Base-by-base conservation (phyloP, 805 yeast genomes). In the Lipomyces kockii region DNA sequence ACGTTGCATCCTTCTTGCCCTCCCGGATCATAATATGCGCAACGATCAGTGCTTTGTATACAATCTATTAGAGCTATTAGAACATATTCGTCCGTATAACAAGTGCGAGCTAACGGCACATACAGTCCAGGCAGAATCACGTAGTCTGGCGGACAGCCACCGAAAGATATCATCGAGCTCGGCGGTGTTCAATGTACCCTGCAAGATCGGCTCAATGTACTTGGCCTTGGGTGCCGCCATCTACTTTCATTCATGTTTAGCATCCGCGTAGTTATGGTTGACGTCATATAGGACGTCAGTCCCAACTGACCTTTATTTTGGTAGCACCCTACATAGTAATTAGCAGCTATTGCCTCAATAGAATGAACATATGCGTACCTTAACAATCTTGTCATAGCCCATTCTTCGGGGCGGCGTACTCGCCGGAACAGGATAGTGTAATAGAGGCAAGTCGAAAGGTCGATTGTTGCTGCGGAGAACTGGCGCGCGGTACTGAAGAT, bases 201-300 rank as follows among this genome's bases (percentile, higher is more conserved):
- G 83, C 39, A 95, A 82, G 62, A 95, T 91, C 0, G 98, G 98
- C 80, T 94, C 98, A 62, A 95, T 87, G 77, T 95, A 95, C 78
- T 95, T 95, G 51, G 96, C 89, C 79, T 95, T 95, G 6, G 99
- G 99, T n/a, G 98, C 97, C 11, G 98, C 98, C 80, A 91, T 85
- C 86, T 81, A 74, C 12, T 39, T 14, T 79, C 70, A 84, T 80
- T 43, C 22, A 17, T 17, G 12, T n/a, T 43, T 43, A 43, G 49
- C 22, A 43, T 72, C 67, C n/a, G 27, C 59, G 17, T 20, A 25
- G 25, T 56, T 39, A 17, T 67, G 12, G 25, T 64, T 62, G 58
- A 57, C 49, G 57, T 35, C 20, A n/a, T 46, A 22, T 12, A 35
- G 0, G 32, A 37, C 39, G 14, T 22, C 60, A 64, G 59, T 54